Conservation (phyloP, 805 yeast species). For the Torulaspora gathmanii region DNA sequence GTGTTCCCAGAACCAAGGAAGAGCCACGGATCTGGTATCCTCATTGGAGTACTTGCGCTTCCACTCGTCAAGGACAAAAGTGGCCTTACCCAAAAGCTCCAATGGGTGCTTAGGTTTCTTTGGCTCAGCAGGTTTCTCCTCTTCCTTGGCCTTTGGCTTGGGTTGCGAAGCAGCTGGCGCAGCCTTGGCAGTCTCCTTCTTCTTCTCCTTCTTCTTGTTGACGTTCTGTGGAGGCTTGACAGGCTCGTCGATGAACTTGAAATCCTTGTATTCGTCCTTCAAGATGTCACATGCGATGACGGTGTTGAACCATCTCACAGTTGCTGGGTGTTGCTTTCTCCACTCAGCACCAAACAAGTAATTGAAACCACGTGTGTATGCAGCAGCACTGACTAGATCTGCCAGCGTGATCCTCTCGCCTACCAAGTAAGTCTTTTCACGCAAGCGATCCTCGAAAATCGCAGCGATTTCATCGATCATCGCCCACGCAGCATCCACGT, state of each 20-base stretch:
- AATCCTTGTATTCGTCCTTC: slow-evolving; percentile 44
- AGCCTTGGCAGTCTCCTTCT: slow-evolving; percentile 31
- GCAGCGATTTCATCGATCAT: slow-evolving; percentile 39
- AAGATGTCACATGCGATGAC: slow-evolving; percentile 44
- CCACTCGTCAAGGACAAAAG: slow-evolving; percentile 81
- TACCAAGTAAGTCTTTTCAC: slow-evolving; percentile 63
- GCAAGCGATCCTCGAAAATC: slow-evolving; percentile 54
- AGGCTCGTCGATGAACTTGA: slow-evolving; percentile 60
- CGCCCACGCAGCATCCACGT: slow-evolving; percentile 44
- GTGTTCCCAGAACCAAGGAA: slow-evolving; percentile 98
- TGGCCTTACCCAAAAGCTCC: slow-evolving; percentile 69
- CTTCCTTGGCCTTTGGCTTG: slow-evolving; percentile 24
- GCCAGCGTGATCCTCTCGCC: slow-evolving; percentile 57
- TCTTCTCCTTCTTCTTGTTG: slow-evolving; percentile 42
- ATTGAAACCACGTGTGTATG: slow-evolving; percentile 37
- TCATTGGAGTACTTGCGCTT: slow-evolving; percentile 95
- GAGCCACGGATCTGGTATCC: slow-evolving; percentile 89
- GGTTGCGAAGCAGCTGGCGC: slow-evolving; percentile 14
- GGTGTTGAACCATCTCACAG: slow-evolving; percentile 71
- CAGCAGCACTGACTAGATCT: slow-evolving; percentile 24
- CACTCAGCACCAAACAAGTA: slow-evolving; percentile 58
- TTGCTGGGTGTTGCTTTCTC: slow-evolving; percentile 58
- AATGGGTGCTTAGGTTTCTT: slow-evolving; percentile 91
- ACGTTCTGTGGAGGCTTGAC: slow-evolving; percentile 49
- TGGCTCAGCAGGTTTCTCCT: slow-evolving; percentile 35